phyloP scores from a whole-genome alignment of 306 rosid species.

The Acacia confusa region DNA sequence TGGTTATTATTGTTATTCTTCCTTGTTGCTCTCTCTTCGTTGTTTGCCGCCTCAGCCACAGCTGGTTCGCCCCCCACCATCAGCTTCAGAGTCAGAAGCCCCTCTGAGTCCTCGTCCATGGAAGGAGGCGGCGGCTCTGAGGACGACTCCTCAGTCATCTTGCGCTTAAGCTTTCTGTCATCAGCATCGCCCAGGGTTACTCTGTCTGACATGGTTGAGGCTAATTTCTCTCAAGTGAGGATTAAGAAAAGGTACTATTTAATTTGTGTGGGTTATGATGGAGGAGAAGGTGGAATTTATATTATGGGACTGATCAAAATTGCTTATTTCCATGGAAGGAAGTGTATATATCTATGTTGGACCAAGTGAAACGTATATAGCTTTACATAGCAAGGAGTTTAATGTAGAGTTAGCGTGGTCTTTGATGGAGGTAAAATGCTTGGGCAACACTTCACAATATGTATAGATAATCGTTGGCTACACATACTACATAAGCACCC shows the following conservation, averaged over 20 bases:
- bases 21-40: neutral
- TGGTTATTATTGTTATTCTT: neutral
- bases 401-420: neutral
- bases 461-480: neutral
- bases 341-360: neutral
- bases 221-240: neutral
- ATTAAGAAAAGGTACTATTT: neutral
- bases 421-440: neutral
- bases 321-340: slow-evolving; percentile 18
- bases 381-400: neutral
- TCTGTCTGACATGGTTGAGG: slow-evolving; percentile 7
- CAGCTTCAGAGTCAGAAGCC: neutral
- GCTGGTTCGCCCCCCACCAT: neutral
- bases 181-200: neutral
- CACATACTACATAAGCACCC: neutral
- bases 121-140: neutral
- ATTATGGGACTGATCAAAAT: neutral
- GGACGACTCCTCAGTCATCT: neutral
- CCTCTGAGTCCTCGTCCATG: neutral
- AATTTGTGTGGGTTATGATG: neutral
- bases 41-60: neutral
- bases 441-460: neutral
- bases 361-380: neutral
- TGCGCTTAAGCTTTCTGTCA: slow-evolving; percentile 1
- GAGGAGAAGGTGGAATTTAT: slow-evolving; percentile 5